Evolutionary conservation across 1,284 basidiomycete species (phyloP), one percentile per base, ranked within the genome.

Genomic region (Apiotrichum brassicae): DNA sequence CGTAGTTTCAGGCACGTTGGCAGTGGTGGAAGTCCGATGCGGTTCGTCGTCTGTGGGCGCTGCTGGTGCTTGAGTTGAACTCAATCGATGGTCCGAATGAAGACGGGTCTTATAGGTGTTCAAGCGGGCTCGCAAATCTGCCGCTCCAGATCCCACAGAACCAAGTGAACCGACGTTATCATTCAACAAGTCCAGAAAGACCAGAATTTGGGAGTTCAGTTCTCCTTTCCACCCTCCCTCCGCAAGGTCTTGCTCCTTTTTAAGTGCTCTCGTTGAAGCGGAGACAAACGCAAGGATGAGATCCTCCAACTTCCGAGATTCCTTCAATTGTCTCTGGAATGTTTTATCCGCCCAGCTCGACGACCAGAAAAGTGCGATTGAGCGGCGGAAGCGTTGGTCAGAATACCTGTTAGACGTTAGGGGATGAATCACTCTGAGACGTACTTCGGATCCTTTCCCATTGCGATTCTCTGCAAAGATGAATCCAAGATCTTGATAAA

Each of bases 221-320:
- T 95, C 89, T 45, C 82, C 68, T 70, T 95, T 97, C 91, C 93
- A 97, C 13, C 82, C 85, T 40, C 95, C 90, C n/a, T 74, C 76
- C 18, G 79, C 83, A 9, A 80, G n/a, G 84, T 77, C 24, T 79
- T 78, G 59, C 25, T 73, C 70, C 73, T 95, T 94, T 78, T 84
- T 85, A 49, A 94, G 77, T 6, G 87, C 81, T 20, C 81, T 79
- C 1, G 87, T 90, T 4, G 91, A 87, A 38, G 90, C 84, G 3
- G 92, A 88, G 14, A 93, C 92, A 64, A 97, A 97, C 78, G 87
- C 86, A 45, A 98, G 79, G 55, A 99, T 94, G 51, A 98, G 82
- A 59, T 97, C 92, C 73, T 99, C 95, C 46, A 97, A 87, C 76
- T 94, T 95, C 41, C 95, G 80, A 64, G 91, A 93, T 71, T 97